A percentile compares a stretch with the other conserved stretches of the same genome.
Conservation (phyloP, 768 basidiomycete species). For the Jaapia argillacea region DNA sequence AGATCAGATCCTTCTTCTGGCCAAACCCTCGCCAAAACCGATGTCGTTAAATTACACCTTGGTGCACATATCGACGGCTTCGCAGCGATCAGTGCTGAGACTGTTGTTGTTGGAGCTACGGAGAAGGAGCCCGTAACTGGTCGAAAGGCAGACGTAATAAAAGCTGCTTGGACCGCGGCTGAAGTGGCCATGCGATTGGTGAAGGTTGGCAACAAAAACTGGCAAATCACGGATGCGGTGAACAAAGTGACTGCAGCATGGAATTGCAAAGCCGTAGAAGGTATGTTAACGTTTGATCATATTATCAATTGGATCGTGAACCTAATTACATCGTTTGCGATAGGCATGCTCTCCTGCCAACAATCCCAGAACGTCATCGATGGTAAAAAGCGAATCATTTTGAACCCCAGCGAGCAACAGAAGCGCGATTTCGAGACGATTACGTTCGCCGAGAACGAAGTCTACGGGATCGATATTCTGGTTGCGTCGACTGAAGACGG, state of each 20-base stretch:
- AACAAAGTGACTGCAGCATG: conserved; percentile 58
- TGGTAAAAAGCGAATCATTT: conserved; percentile 90
- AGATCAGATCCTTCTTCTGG: conserved; percentile 69
- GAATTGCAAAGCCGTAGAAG: conserved; percentile 92
- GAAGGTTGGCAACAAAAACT: conserved; percentile 92
- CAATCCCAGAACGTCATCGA: conserved; percentile 92
- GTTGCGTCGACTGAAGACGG: conserved; percentile 84
- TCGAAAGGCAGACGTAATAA: conserved; percentile 81
- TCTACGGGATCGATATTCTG: conserved; percentile 90
- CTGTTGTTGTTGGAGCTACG: conserved; percentile 79
- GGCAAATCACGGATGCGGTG: conserved; percentile 85
- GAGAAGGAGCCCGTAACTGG: conserved; percentile 70
- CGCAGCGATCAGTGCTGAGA: conserved; percentile 89
- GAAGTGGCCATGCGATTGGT: conserved; percentile 87
- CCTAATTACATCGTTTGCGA: background rate
- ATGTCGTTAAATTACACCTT: conserved; percentile 93
- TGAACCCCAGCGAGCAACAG: conserved; percentile 81
- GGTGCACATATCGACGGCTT: conserved; percentile 98
- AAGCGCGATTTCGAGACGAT: conserved; percentile 78
- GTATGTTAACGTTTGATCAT: conserved; percentile 31
- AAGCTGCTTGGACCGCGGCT: conserved; percentile 89
- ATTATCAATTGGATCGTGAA: too few relatives aligned
- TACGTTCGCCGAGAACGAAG: conserved; percentile 87
- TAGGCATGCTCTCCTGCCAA: conserved; percentile 93
- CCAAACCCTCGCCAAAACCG: conserved; percentile 67